Conservation (phyloP, 352 stramenopile genomes). For the Blastocystis sp. region DNA sequence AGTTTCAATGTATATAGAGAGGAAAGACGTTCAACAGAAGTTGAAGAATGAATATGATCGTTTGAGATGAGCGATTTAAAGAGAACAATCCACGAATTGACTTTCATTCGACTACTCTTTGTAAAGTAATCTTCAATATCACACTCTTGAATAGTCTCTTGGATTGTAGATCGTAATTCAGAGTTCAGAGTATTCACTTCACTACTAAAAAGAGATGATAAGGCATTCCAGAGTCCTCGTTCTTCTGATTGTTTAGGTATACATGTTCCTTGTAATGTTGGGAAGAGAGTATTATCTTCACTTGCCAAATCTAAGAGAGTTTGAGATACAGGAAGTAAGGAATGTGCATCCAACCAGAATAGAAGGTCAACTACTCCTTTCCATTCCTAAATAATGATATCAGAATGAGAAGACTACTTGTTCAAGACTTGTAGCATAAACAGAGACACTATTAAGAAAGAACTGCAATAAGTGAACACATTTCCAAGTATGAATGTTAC, state of each 20-base stretch:
- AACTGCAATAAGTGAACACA: constrained; percentile 8
- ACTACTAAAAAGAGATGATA: constrained; percentile 26
- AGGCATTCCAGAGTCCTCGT: constrained; percentile 23
- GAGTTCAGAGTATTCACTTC: neutral
- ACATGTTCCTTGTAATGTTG: neutral
- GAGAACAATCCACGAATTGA: constrained; percentile 44
- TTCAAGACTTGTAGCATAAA: constrained; percentile 15
- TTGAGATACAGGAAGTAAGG: constrained; percentile 2
- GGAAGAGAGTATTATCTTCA: constrained; percentile 11
- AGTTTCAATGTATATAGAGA: constrained; percentile 26
- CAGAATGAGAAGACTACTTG: neutral
- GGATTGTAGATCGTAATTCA: neutral
- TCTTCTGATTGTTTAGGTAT: neutral
- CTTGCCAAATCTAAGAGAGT: constrained; percentile 39
- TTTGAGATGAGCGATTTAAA: constrained; percentile 48
- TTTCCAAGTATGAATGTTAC: constrained; percentile 8
- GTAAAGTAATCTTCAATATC: constrained; percentile 37
- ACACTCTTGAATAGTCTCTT: neutral
- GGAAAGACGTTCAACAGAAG: neutral
- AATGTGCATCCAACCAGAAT: constrained; percentile 46
- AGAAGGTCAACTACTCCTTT: constrained; percentile 17
- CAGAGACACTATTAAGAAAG: neutral
- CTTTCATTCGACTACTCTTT: constrained; percentile 35
- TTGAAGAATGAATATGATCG: neutral
- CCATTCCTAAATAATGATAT: constrained; percentile 5